Evolutionary conservation across 768 basidiomycete genomes (phyloP).

Genomic region (Xerocomellus dryophilus): DNA sequence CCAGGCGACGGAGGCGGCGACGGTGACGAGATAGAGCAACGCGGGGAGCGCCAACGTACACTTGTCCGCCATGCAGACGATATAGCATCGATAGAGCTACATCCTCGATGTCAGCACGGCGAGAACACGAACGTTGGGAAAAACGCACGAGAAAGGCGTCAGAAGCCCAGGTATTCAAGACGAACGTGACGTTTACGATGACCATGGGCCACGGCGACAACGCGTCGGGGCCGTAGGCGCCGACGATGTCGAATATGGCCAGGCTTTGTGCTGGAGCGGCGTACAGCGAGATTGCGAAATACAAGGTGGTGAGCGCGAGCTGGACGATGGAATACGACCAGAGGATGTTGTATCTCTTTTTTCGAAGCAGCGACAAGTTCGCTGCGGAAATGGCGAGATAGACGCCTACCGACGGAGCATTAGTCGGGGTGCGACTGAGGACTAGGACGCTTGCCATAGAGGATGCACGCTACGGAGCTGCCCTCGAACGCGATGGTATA

Average conservation of each 20-base stretch:
- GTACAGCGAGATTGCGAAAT: constrained; percentile 20
- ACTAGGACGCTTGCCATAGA: constrained; percentile 11
- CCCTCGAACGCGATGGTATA: constrained; percentile 26
- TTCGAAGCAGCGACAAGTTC: constrained; percentile 14
- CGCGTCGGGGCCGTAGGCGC: constrained; percentile 4
- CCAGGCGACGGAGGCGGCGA: constrained; percentile 17
- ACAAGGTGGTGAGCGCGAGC: constrained; percentile 18
- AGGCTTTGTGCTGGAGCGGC: constrained; percentile 15
- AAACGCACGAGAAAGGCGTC: constrained; percentile 24
- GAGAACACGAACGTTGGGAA: not conserved
- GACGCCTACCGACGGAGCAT: constrained; percentile 2
- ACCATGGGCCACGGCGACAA: constrained; percentile 19
- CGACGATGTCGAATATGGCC: constrained; percentile 4
- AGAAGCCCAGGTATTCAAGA: constrained; percentile 22
- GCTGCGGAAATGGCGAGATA: constrained; percentile 12
- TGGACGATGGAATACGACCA: constrained; percentile 10
- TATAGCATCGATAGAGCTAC: constrained; percentile 24
- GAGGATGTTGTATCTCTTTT: constrained; percentile 18
- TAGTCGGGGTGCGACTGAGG: not conserved
- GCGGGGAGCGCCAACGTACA: not conserved
- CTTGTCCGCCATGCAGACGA: constrained; percentile 16
- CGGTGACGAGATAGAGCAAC: constrained; percentile 16
- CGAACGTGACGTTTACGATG: constrained; percentile 8
- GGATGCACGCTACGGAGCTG: constrained; percentile 16
- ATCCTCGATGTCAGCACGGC: not conserved